Percentiles rank a stretch among this genome's conserved stretches.
Conservation (phyloP, 1,284 basidiomycete genomes). For the Vanrija humicola region DNA sequence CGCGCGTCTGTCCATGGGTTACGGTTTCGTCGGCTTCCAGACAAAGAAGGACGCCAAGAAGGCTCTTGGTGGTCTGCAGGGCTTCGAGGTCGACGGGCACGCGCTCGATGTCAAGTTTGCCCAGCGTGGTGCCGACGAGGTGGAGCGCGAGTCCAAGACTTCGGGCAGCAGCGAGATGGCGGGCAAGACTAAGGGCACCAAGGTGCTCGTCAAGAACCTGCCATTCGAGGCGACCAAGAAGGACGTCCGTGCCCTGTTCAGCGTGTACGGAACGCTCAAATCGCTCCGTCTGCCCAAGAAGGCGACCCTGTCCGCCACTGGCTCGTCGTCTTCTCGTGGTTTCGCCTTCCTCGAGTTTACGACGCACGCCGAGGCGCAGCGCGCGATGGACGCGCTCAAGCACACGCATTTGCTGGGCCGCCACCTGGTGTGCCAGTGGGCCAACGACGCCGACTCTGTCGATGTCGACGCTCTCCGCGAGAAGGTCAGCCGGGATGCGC, state of each 20-base stretch:
- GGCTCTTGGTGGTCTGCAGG: conserved; percentile 75
- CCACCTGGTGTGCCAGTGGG: conserved; percentile 92
- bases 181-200: conserved; percentile 62
- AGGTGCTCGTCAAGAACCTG: conserved; percentile 95
- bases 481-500: conserved; percentile 56
- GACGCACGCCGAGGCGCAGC: conserved; percentile 78
- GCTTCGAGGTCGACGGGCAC: conserved; percentile 83
- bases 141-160: conserved; percentile 47
- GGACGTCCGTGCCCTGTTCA: conserved; percentile 82
- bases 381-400: conserved; percentile 73
- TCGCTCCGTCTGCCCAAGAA: conserved; percentile 84
- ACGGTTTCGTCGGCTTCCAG: conserved; percentile 91
- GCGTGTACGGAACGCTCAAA: conserved; percentile 86
- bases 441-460: conserved; percentile 61
- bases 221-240: conserved; percentile 95
- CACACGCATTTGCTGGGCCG: conserved; percentile 95
- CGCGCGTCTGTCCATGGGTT: conserved; percentile 79
- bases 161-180: conserved; percentile 19
- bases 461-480: conserved; percentile 68
- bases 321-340: conserved; percentile 57
- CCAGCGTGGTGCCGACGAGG: conserved; percentile 71
- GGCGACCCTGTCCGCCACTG: conserved; percentile 66
- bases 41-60: conserved; percentile 67
- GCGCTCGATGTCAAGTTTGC: conserved; percentile 80
- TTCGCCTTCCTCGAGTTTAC: conserved; percentile 96